Evolutionary conservation across 148 eudicot species (phyloP), one percentile per base, ranked within the genome.

Genomic region (Fallopia convolvulus): DNA sequence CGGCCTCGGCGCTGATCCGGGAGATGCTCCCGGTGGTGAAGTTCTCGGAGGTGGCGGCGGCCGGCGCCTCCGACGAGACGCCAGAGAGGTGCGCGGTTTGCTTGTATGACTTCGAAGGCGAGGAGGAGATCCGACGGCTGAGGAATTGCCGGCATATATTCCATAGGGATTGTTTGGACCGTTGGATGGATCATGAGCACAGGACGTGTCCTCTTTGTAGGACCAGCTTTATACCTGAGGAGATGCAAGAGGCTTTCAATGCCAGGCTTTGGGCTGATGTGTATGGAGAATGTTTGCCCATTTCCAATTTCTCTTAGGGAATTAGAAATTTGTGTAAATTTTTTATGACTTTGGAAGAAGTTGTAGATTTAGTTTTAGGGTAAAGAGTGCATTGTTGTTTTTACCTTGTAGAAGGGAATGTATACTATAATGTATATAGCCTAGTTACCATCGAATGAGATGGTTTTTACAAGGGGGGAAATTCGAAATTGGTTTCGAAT

Each of bases 251-350:
- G 26, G 77, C 72, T 9, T 89, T 88, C 58, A 89, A 94, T 46
- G 90, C 91, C 77, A 81, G 82, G 71, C 82, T 95, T 1, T 95
- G 97, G 97, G 85, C 81, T 78, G 99, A 92, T 8, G 72, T 66
- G 42, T 66, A 66, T 6, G 72, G 44, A 1, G 72, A 66, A 36
- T 85, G 72, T 66, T 66, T 66, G 41, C 72, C 78, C 89, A 91
- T 18, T 91, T 93, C 58, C 84, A 80, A 89, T 82, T 80, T 90
- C 72, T 79, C 74, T 84, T 79, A 50, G 18, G 15, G 1, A 5
- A 18, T n/a, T n/a, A 20, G 3, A 21, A 56, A 56, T 0, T 23
- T 61, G 10, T 61, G 68, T 61, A 61, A 3, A 50, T 50, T 15
- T 56, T 56, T 52, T 17, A 15, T 3, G 15, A 53, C 18, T 53